Base-by-base conservation (phyloP, 2,329 filamentous ascomycete species). In the Alternaria panax region DNA sequence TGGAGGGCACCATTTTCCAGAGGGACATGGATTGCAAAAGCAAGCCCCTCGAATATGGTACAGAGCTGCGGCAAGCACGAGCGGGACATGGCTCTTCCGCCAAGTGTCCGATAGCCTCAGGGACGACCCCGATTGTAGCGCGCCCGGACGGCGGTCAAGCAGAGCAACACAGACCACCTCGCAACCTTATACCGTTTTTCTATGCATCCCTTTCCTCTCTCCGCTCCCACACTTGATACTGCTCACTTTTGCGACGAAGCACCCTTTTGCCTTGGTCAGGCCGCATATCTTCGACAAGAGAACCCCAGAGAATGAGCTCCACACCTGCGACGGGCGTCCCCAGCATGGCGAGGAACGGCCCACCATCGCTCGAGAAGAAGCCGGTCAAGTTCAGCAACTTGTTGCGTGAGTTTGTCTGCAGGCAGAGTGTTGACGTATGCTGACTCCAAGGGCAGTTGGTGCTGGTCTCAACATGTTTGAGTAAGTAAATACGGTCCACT, bases 341-440 rank as follows among this genome's bases (percentile, higher is more conserved):
- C 78, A 64, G 62, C 55, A 76, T 81, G 80, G 58, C 63, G 36
- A 56, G 55, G 30, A 62, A 50, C 41, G 65, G 60, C 34, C 81
- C 83, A 79, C 80, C 83, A 79, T 83, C 80, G 81, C 84, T 96
- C 79, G 93, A 97, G 90, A 98, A 98, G 91, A 98, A 98, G 88
- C 95, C 95, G 70, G 88, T 99, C 88, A 98, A 97, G 88, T 98
- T 98, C 87, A 97, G 93, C 85, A 99, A 99, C 85, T 82, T 99
- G 87, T 85, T 99, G 76, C 88, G 85, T 87, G 77, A 78, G 84
- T 84, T 20, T 43, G n/a, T 14, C 9, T 22, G 9, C n/a, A 16
- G 18, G 2, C 3, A 6, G 4, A 28, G 5, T 27, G 43, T 46
- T 45, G 50, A 38, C 32, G 24, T 51, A 47, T 65, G 69, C 76